These are phyloP conservation scores for Chloris gayana DNA, from an alignment of 176 grass and related monocot species.

Conservation along the genomic window DNA sequence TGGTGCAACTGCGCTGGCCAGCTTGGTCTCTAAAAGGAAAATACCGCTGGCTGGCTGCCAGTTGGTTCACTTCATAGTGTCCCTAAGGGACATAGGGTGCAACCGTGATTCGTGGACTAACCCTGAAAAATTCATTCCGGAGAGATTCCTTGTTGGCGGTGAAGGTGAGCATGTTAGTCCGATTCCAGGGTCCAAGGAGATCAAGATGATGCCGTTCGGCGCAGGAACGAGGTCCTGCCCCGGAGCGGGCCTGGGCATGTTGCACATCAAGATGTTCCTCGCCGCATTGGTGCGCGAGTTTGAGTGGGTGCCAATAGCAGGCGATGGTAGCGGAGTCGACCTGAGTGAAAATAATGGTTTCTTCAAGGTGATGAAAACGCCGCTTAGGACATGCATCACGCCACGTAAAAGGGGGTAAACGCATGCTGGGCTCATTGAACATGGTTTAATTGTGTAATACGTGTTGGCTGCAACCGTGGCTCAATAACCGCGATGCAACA, in stretches of 20 bases:
- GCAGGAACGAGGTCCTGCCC: constrained; percentile 6
- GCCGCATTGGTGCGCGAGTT: constrained; percentile 8
- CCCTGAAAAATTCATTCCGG: constrained; percentile 38
- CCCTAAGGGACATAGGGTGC: background rate
- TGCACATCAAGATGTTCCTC: constrained; percentile 24
- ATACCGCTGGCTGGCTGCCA: background rate
- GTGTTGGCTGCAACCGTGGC: too few relatives aligned
- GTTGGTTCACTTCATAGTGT: background rate
- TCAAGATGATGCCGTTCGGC: constrained; percentile 27
- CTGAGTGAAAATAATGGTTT: background rate
- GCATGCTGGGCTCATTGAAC: too few relatives aligned
- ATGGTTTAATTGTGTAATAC: too few relatives aligned
- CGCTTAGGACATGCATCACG: background rate
- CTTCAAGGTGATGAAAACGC: constrained; percentile 15
- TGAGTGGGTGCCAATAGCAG: background rate
- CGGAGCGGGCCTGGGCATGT: background rate
- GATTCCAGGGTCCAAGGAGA: constrained; percentile 11
- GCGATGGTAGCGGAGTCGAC: background rate
- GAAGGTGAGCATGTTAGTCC: background rate
- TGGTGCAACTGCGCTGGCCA: background rate
- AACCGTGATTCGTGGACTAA: background rate
- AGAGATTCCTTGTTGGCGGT: constrained; percentile 52
- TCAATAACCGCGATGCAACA: too few relatives aligned
- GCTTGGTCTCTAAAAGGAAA: too few relatives aligned
- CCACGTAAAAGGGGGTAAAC: too few relatives aligned